Evolutionary conservation across 306 rosid genomes (phyloP), one percentile per base, ranked within the genome.

Genomic region (Herpetospermum pedunculosum): DNA sequence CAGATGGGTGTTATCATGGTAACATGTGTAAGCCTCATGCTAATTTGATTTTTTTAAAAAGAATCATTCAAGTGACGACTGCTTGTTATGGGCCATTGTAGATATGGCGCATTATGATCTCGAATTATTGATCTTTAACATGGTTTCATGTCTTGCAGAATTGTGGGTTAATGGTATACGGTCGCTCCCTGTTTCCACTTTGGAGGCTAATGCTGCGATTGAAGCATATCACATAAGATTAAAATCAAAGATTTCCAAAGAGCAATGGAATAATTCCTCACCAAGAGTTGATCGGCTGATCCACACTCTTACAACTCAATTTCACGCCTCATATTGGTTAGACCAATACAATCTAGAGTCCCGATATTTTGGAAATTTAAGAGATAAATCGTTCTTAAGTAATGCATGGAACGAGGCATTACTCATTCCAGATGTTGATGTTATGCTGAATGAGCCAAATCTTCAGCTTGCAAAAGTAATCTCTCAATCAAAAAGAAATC

Each of bases 181-280:
- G 77, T 88, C 82, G 62, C 85, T 84, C 64, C 88, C 95, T 10
- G 80, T 79, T 77, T 79, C 91, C 52, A 77, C 85, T 82, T 90
- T 88, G 0, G 91, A 88, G 79, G 81, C 80, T 68, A 83, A 80
- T 80, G 92, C 92, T 37, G 92, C 96, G 32, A 80, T 87, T 46
- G 95, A 88, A 78, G 83, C 87, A 58, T 91, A 88, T 75, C 92
- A 91, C 76, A 73, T 87, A 37, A 87, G 84, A 84, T 80, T 91
- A 68, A 88, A 87, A 80, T 87, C 87, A 63, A 77, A 72, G 72
- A 86, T 91, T 79, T 80, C 81, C 78, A 83, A 87, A 76, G 90
- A 86, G 74, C 81, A 58, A 52, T 53, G 64, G 76, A 77, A 78
- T 21, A 81, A 79, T 77, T 84, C 84, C 75, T 83, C 86, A 89